Percentiles rank a stretch among this genome's conserved stretches.
phyloP scores from a whole-genome alignment of 2,329 filamentous ascomycete genomes.

The Alternaria consortialis region DNA sequence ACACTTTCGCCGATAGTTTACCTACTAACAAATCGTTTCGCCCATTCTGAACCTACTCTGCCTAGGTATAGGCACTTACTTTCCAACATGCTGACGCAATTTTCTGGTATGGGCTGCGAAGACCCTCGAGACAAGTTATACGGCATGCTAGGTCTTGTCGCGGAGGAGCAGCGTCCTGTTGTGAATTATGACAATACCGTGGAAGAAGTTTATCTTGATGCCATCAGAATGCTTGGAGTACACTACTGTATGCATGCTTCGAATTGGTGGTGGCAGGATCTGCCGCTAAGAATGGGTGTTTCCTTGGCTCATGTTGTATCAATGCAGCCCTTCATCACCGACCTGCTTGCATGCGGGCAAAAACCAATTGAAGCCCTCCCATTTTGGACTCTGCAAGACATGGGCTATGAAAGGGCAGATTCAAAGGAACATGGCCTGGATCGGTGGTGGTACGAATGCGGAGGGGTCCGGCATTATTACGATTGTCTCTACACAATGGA shows the following conservation, averaged over 20 bases:
- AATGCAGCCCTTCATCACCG: background rate
- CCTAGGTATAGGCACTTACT: background rate
- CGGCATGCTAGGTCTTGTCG: conserved; percentile 13
- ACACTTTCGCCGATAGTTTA: background rate
- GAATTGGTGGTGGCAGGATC: conserved; percentile 2
- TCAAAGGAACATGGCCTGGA: background rate
- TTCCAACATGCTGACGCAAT: background rate
- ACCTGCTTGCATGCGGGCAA: background rate
- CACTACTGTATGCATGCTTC: background rate
- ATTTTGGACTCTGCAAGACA: background rate
- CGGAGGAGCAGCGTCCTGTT: background rate
- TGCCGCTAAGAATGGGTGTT: background rate
- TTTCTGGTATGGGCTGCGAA: conserved; percentile 1
- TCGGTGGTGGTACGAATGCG: background rate
- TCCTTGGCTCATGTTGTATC: background rate
- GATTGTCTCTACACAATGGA: background rate
- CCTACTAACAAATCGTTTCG: background rate
- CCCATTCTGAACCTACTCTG: background rate
- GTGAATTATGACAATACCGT: conserved; percentile 2
- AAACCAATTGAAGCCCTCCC: background rate
- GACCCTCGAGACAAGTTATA: conserved; percentile 13
- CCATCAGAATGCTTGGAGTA: conserved; percentile 1
- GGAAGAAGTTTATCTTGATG: conserved; percentile 4
- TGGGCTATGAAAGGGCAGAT: background rate
- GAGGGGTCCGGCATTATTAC: background rate